Conservation (phyloP, 1,139 yeast species). For the Hyphopichia wangnamkhiaoensis region DNA sequence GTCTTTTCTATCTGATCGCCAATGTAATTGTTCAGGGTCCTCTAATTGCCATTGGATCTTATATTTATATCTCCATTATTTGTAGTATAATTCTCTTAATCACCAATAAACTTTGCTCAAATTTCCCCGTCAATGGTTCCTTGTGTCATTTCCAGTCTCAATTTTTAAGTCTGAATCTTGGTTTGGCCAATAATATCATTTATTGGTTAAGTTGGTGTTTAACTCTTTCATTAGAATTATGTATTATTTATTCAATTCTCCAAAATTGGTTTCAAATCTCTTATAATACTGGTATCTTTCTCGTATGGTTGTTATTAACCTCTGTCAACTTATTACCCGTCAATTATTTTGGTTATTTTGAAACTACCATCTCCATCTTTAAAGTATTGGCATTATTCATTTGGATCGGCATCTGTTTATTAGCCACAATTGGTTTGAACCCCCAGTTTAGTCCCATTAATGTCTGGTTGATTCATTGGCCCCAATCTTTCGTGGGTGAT, state of each 20-base stretch:
- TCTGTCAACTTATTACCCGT: constrained; percentile 22
- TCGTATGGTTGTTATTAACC: constrained; percentile 18
- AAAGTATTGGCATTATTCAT: constrained; percentile 19
- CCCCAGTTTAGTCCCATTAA: constrained; percentile 1
- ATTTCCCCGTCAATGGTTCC: constrained; percentile 22
- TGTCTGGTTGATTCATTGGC: constrained; percentile 2
- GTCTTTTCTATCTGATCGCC: constrained; percentile 25
- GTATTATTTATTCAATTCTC: constrained; percentile 18
- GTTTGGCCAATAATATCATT: constrained; percentile 20
- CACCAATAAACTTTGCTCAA: constrained; percentile 22
- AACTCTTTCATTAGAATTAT: constrained; percentile 25
- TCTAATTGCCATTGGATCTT: constrained; percentile 18
- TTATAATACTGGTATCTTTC: constrained; percentile 9
- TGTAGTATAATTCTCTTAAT: constrained; percentile 20
- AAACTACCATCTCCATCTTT: constrained; percentile 18
- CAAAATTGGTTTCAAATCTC: constrained; percentile 14
- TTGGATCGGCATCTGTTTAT: constrained; percentile 14
- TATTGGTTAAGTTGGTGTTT: constrained; percentile 31
- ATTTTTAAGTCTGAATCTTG: constrained; percentile 19
- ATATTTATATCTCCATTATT: constrained; percentile 17
- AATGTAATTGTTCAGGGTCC: constrained; percentile 20
- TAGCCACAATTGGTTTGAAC: not conserved
- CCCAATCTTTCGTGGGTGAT: constrained; percentile 1
- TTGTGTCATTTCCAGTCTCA: constrained; percentile 21
- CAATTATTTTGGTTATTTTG: constrained; percentile 23